Conservation (phyloP, 2,329 filamentous ascomycete species). For the Balansia obtecta region DNA sequence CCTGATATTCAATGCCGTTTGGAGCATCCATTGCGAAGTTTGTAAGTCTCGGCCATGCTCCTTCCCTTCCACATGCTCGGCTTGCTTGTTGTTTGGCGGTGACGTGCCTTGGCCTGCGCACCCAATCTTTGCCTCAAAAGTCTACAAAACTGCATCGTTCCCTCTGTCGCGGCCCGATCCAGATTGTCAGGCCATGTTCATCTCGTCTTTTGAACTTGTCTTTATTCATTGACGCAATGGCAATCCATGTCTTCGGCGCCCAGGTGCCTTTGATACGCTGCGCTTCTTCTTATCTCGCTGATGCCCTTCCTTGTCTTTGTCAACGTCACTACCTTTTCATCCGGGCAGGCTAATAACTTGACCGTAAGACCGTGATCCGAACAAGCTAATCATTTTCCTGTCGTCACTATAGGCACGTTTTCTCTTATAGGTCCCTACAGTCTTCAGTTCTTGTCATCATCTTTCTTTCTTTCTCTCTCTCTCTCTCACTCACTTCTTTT, state of each 20-base stretch:
- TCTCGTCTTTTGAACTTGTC: neutral
- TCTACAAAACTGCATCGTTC: neutral
- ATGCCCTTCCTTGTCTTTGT: constrained; percentile 3
- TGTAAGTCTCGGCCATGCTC: constrained; percentile 3
- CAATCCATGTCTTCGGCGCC: neutral
- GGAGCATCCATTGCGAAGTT: constrained; percentile 4
- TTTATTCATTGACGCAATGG: neutral
- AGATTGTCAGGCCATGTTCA: neutral
- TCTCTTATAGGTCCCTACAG: neutral
- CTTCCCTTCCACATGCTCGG: neutral
- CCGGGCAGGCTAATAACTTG: neutral
- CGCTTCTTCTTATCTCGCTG: constrained; percentile 6
- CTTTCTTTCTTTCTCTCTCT: neutral
- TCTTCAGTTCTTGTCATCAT: neutral
- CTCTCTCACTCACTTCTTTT: too few relatives aligned
- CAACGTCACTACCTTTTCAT: constrained; percentile 1
- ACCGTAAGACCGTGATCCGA: constrained; percentile 1
- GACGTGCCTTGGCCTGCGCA: neutral
- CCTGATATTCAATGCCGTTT: neutral
- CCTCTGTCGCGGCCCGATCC: neutral
- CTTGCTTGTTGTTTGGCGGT: neutral
- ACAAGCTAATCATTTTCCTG: constrained; percentile 1
- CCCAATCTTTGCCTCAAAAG: neutral
- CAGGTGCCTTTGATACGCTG: neutral
- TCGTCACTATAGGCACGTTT: constrained; percentile 1